Percentiles rank a stretch among this genome's conserved stretches.
These are phyloP conservation scores for Glutinoglossum americanum DNA, from an alignment of 495 filamentous ascomycete species.

Conservation along the genomic window DNA sequence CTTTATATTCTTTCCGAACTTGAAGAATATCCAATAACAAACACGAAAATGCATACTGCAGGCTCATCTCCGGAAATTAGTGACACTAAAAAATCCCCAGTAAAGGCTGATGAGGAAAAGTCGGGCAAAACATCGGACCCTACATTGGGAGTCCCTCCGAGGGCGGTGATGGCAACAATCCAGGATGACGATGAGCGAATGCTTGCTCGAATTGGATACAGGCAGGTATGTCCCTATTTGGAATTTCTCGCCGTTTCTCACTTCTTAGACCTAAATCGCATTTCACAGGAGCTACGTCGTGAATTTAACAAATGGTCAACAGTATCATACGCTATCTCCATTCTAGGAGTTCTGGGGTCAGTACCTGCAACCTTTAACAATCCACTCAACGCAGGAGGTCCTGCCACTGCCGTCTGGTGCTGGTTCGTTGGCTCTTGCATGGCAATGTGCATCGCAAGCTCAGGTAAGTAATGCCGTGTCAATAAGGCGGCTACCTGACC, in stretches of 20 bases:
- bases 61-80: background rate
- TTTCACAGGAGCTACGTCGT: slow-evolving; percentile 31
- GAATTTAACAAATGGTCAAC: slow-evolving; percentile 60
- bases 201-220: slow-evolving; percentile 45
- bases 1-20: background rate
- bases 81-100: background rate
- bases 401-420: slow-evolving; percentile 49
- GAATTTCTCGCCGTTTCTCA: background rate
- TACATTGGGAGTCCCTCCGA: background rate
- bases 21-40: background rate
- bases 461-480: slow-evolving; percentile 17
- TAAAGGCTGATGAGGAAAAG: background rate
- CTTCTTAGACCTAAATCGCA: background rate
- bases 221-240: slow-evolving; percentile 26
- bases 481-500: background rate
- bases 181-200: slow-evolving; percentile 43
- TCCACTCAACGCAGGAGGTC: slow-evolving; percentile 42
- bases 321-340: slow-evolving; percentile 52
- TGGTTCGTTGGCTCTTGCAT: slow-evolving; percentile 49
- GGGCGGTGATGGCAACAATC: slow-evolving; percentile 25
- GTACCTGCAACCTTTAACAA: slow-evolving; percentile 46
- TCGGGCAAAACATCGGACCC: background rate
- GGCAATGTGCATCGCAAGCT: slow-evolving; percentile 45
- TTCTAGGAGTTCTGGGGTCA: slow-evolving; percentile 46
- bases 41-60: background rate